Evolutionary conservation across 176 grass and related monocot genomes (phyloP), one percentile per base, ranked within the genome.

Genomic region (Olyra latifolia): DNA sequence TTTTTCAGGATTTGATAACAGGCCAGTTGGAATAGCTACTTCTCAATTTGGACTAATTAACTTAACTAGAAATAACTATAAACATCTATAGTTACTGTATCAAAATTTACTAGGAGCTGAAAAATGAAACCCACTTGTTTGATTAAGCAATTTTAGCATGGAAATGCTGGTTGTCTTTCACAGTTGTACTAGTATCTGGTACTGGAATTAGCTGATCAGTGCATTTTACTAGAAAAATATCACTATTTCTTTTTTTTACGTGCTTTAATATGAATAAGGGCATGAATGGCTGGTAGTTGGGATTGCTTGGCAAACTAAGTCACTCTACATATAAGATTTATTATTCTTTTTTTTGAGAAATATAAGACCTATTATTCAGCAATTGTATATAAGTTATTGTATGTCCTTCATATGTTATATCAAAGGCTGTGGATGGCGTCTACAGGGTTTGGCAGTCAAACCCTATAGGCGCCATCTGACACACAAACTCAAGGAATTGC

Each of bases 181-280:
- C 43, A 55, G 29, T 16, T 43, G 27, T 58, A 66, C 42, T 79
- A 52, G 20, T 41, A 86, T 7, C 12, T 0, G 39, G 7, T 41
- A 61, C 54, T 25, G n/a, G 40, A 44, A 29, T 59, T 56, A 38
- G 41, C 28, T 80, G 19, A 9, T 72, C n/a, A 8, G 17, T 64
- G 35, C 43, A 54, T 79, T 83, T 79, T 79, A 1, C 47, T 19
- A 63, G 75, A 52, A 62, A 23, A 55, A 46, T 35, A 38, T 72
- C 20, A 63, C 19, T 10, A 9, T 2, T 61, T 79, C 13, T 29
- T 71, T 62, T 15, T n/a, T 54, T 42, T 4, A 1, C 62, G n/a
- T 3, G 42, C 47, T 70, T 42, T 58, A 77, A 38, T 69, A 41
- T 5, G 15, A 70, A 70, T n/a, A 22, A 57, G 38, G 55, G 2